phyloP scores from a whole-genome alignment of 2,329 filamentous ascomycete genomes.

The Epichloe glyceriae region DNA sequence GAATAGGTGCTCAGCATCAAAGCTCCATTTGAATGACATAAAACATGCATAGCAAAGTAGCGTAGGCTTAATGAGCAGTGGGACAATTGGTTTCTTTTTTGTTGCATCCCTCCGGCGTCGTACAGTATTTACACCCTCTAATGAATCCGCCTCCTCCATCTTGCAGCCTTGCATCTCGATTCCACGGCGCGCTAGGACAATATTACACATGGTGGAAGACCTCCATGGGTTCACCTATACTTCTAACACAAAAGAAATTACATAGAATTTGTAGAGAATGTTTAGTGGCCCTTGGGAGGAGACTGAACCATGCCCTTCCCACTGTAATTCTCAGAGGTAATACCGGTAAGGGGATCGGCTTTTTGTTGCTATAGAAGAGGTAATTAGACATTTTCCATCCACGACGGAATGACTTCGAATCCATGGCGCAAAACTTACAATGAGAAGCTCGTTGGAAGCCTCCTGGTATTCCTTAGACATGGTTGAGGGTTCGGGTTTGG shows the following conservation, averaged over 20 bases:
- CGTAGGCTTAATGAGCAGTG: slow-evolving; percentile 8
- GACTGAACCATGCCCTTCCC: slow-evolving; percentile 72
- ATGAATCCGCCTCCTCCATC: slow-evolving; percentile 16
- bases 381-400: neutral
- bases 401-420: neutral
- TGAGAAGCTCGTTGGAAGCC: slow-evolving; percentile 84
- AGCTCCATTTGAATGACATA: neutral
- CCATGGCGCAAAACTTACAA: slow-evolving; percentile 38
- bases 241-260: slow-evolving; percentile 24
- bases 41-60: neutral
- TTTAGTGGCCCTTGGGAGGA: slow-evolving; percentile 38
- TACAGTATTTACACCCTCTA: slow-evolving; percentile 31
- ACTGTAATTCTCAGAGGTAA: slow-evolving; percentile 64
- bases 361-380: slow-evolving; percentile 52
- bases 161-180: slow-evolving; percentile 7
- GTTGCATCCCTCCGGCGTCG: slow-evolving; percentile 24
- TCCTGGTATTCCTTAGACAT: slow-evolving; percentile 98
- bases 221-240: slow-evolving; percentile 17
- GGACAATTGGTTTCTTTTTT: slow-evolving; percentile 15
- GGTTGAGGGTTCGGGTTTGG: slow-evolving; percentile 60
- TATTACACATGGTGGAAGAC: slow-evolving; percentile 23
- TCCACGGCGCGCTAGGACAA: slow-evolving; percentile 18
- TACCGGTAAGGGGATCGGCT: slow-evolving; percentile 74
- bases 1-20: neutral
- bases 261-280: slow-evolving; percentile 11